Evolutionary conservation across 495 filamentous ascomycete genomes (phyloP), one percentile per base, ranked within the genome.

Genomic region (Penicillium canariense): DNA sequence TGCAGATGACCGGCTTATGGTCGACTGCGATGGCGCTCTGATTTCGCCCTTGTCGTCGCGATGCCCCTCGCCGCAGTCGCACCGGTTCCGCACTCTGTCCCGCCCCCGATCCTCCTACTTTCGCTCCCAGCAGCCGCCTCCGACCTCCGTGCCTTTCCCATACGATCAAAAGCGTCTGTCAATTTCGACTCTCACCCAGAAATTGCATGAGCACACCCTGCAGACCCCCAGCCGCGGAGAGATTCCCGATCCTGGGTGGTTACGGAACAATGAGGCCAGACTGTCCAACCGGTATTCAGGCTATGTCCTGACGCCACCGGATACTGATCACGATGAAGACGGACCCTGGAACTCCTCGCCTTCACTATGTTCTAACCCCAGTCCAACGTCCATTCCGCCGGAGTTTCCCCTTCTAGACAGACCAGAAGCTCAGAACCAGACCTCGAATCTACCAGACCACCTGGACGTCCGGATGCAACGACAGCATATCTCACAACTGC

Each of bases 11-110:
- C 68, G 68, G 34, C 58, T 69, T 14, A 70, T 72, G 65, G 60
- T 68, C 53, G 71, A 76, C 51, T 60, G 64, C 44, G 71, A 77
- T 52, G 74, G 71, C 54, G 55, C 59, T 0, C 53, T 75, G 32
- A 68, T 76, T 47, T 78, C 75, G 15, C 75, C 75, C 2, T 40
- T 78, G 40, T 78, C 75, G 28, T 78, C 75, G 17, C 75, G 72
- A 30, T 78, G 73, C 56, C 71, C 75, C 1, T 78, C 75, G 27
- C 75, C 75, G n/a, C 68, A 67, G 35, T 69, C 72, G 7, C 69
- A 67, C 20, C 73, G 71, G 14, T 68, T 72, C 40, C 67, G 66
- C 38, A 61, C 61, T 11, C 48, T 69, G 7, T 65, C 70, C 7
- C 75, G 67, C 30, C 65, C 69, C 7, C 67, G 70, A 49, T 69